Percentiles rank a stretch among this genome's conserved stretches.
Conservation (phyloP, 2,329 filamentous ascomycete species). For the Claviceps monticola region DNA sequence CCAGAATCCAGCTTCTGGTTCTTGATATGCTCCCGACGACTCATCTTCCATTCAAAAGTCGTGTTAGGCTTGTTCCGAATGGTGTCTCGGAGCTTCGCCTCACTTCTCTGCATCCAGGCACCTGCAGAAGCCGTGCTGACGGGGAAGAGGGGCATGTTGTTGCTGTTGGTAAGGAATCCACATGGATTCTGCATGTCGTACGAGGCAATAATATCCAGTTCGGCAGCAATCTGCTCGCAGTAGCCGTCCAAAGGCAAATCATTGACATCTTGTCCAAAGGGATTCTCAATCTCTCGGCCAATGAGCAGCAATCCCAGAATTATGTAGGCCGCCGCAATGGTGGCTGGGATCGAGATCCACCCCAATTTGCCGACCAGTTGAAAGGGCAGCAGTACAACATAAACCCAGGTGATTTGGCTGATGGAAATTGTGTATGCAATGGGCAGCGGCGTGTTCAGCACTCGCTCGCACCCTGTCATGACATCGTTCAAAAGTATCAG, state of each 20-base stretch:
- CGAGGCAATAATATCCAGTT: slow-evolving; percentile 61
- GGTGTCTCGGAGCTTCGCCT: slow-evolving; percentile 23
- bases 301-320: slow-evolving; percentile 65
- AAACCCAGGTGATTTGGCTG: slow-evolving; percentile 75
- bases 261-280: slow-evolving; percentile 73
- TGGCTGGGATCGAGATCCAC: slow-evolving; percentile 69
- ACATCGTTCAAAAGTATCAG: slow-evolving; percentile 57
- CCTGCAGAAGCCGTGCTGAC: slow-evolving; percentile 27
- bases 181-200: slow-evolving; percentile 21
- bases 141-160: slow-evolving; percentile 43
- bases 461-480: slow-evolving; percentile 58
- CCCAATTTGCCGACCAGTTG: slow-evolving; percentile 51
- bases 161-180: slow-evolving; percentile 18
- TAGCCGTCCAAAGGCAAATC: slow-evolving; percentile 65
- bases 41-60: slow-evolving; percentile 19
- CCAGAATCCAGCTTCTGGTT: not conserved
- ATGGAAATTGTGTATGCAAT: slow-evolving; percentile 76
- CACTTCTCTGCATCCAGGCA: slow-evolving; percentile 27
- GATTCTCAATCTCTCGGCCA: slow-evolving; percentile 72
- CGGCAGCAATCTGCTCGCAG: slow-evolving; percentile 59
- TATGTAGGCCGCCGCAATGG: slow-evolving; percentile 61
- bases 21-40: not conserved
- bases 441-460: slow-evolving; percentile 70
- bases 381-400: slow-evolving; percentile 69
- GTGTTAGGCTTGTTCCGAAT: slow-evolving; percentile 27